Base-by-base conservation (phyloP, 768 basidiomycete genomes). In the Amanita exitialis region DNA sequence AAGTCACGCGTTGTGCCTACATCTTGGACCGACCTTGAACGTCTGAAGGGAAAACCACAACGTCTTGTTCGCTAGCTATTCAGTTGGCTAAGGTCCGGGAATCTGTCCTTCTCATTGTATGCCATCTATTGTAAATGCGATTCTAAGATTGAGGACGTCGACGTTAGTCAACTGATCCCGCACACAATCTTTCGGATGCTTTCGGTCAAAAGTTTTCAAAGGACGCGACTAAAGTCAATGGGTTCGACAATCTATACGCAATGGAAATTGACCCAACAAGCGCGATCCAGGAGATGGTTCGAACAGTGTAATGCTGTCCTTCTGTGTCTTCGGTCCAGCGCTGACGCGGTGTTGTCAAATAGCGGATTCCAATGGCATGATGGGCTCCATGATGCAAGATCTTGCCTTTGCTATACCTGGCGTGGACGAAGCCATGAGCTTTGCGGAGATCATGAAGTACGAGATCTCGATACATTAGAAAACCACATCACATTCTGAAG, bases 251-350 rank as follows among this genome's bases (percentile, higher is more conserved):
- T 70, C 79, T 99, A 39, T 95, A 68, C 62, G 96, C 96, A 3
- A 99, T 99, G 96, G 96, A 99, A 69, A 99, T 99, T 64, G 96
- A 99, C 69, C 96, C 96, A 6, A 95, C 90, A 43, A 92, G 92
- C 59, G 85, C 92, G 23, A 89, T 99, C 56, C 95, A 98, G 67
- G 95, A 98, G 71, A 97, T 99, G 95, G 89, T 98, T n/a, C 32
- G 96, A 99, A 60, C 84, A 89, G 62, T 94, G 94, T 96, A 59
- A 80, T 66, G 13, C 47, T 51, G 35, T 18, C 52, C 53, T 32
- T 30, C 45, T 49, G 36, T 45, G 43, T 20, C n/a, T 25, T 20
- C 48, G 36, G 38, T 30, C 42, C 10, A 25, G 48, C 32, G 57
- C 39, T 51, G 35, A 47, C 47, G 50, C 27, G 7, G 12, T 18